Percentiles rank a stretch among this genome's conserved stretches.
Evolutionary conservation across 176 grass and related monocot species (phyloP).

Genomic region (Avena atlantica): DNA sequence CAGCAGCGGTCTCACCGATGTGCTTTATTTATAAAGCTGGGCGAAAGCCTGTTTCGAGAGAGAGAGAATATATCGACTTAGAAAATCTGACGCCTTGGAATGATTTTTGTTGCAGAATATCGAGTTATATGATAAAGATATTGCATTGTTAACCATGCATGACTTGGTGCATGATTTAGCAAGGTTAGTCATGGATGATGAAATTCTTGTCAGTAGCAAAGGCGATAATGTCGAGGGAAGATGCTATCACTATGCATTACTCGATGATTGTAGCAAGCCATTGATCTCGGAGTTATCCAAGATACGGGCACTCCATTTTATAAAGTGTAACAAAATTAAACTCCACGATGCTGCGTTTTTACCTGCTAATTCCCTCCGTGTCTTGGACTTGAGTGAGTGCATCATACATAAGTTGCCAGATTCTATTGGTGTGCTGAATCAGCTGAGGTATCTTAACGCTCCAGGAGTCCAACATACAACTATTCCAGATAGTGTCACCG

Average conservation of each 20-base stretch:
- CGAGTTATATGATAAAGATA: not conserved
- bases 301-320: constrained; percentile 23
- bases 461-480: not conserved
- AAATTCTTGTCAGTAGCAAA: not conserved
- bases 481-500: not conserved
- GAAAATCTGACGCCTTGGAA: too few species aligned
- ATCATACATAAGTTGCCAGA: not conserved
- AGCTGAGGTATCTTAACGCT: constrained; percentile 1
- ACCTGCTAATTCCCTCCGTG: not conserved
- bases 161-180: constrained; percentile 40
- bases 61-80: too few species aligned
- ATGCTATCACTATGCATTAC: constrained; percentile 1
- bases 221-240: not conserved
- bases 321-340: not conserved
- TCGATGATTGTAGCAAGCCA: not conserved
- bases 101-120: not conserved
- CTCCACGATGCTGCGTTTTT: not conserved
- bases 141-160: constrained; percentile 5
- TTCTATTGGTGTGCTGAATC: constrained; percentile 12
- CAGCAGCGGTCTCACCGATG: too few species aligned
- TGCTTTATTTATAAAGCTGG: too few species aligned
- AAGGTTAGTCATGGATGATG: constrained; percentile 1
- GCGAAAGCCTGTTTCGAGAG: too few species aligned
- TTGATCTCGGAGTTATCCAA: not conserved
- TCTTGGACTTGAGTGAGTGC: constrained; percentile 39